A percentile compares a stretch with the other conserved stretches of the same genome.
These are phyloP conservation scores for Desmodesmus armatus DNA, from an alignment of 139 green algal genomes.

Conservation along the genomic window DNA sequence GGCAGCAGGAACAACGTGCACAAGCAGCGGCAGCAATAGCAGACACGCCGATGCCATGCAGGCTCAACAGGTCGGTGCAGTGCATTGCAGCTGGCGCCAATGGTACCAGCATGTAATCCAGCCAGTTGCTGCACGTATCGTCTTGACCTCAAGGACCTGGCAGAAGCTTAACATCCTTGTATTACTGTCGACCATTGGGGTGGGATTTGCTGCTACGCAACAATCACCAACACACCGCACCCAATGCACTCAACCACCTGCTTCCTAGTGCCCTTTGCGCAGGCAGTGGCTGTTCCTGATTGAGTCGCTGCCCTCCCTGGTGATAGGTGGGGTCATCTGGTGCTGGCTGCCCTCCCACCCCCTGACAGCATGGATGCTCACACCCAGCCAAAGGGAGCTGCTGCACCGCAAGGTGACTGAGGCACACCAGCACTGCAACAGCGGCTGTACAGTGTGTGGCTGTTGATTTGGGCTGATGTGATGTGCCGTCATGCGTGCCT, in stretches of 20 bases:
- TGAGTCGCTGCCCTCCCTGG: background rate
- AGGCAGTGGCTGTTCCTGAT: constrained; percentile 37
- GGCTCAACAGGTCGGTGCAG: no score
- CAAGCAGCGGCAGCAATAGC: no score
- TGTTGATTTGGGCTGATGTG: background rate
- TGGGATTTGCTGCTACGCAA: background rate
- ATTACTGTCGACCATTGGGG: background rate
- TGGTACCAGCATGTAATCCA: no score
- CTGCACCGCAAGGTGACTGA: constrained; percentile 5
- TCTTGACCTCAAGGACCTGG: background rate
- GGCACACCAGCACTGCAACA: background rate
- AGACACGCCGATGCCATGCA: no score
- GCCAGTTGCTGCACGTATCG: background rate
- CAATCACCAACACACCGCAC: no score
- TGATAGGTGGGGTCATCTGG: background rate
- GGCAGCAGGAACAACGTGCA: no score
- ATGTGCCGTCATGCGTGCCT: background rate
- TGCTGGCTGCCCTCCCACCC: constrained; percentile 9
- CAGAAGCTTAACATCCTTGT: background rate
- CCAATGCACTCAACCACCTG: background rate
- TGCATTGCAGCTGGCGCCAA: no score
- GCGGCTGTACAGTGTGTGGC: background rate
- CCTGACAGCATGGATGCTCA: background rate
- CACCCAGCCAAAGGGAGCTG: background rate
- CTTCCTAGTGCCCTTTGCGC: background rate